A percentile compares a stretch with the other conserved stretches of the same genome.
Conservation (phyloP, 805 yeast genomes). For the baker's yeast (Saccharomyces cerevisiae) region DNA sequence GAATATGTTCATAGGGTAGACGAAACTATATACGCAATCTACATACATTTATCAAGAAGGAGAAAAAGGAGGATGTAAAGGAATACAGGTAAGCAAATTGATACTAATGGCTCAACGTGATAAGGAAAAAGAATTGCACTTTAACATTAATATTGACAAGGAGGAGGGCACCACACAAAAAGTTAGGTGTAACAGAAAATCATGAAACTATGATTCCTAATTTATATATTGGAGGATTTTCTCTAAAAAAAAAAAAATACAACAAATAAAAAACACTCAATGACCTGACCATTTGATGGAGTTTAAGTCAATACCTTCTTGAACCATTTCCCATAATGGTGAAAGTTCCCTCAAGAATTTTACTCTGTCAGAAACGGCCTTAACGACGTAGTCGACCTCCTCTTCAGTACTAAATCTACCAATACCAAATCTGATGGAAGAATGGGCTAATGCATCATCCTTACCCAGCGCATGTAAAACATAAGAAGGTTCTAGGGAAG, state of each 20-base stretch:
- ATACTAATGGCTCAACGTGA: neutral
- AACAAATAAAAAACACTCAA: conserved; percentile 29
- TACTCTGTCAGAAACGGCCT: conserved; percentile 84
- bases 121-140: neutral
- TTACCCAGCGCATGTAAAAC: conserved; percentile 95
- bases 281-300: conserved; percentile 98
- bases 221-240: neutral
- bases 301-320: conserved; percentile 91
- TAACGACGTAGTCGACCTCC: conserved; percentile 87
- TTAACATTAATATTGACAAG: neutral
- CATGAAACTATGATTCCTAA: neutral
- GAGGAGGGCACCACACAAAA: neutral
- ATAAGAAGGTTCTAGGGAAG: conserved; percentile 94
- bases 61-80: neutral
- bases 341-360: conserved; percentile 83
- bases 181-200: neutral
- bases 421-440: conserved; percentile 94
- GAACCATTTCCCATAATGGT: conserved; percentile 99
- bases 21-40: neutral
- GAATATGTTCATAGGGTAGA: neutral
- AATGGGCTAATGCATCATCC: conserved; percentile 95
- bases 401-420: conserved; percentile 96
- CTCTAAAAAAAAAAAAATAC: neutral
- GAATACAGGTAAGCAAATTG: neutral
- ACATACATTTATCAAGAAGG: neutral